Evolutionary conservation across 2,329 filamentous ascomycete species (phyloP).

Genomic region (Hypoxylon sp.): DNA sequence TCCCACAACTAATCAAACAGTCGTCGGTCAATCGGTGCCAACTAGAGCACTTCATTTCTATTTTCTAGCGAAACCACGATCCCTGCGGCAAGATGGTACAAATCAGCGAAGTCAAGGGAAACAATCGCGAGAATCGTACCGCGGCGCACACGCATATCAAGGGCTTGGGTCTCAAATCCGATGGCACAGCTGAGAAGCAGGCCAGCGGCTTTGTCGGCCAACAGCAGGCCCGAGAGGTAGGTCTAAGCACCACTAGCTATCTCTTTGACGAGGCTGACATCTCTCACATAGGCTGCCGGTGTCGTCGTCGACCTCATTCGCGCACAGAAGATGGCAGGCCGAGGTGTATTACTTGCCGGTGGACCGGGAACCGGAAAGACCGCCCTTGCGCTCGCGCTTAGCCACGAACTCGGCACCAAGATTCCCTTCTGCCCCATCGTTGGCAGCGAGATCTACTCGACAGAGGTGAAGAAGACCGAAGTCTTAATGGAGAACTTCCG

Average conservation of each 20-base stretch:
- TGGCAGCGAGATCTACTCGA: conserved; percentile 96
- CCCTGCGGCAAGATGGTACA: conserved; percentile 75
- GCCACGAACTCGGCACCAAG: conserved; percentile 96
- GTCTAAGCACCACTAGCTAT: conserved; percentile 35
- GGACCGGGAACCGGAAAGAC: conserved; percentile 98
- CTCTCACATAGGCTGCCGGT: conserved; percentile 78
- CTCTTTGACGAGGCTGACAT: conserved; percentile 35
- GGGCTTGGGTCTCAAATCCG: conserved; percentile 85
- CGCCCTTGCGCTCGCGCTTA: conserved; percentile 92
- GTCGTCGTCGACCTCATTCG: conserved; percentile 96
- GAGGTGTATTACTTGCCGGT: conserved; percentile 91
- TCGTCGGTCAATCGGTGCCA: conserved; percentile 15
- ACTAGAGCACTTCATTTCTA: conserved; percentile 12
- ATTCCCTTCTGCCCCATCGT: conserved; percentile 99
- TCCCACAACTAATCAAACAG: not conserved
- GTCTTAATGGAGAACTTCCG: conserved; percentile 99
- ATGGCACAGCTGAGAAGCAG: conserved; percentile 86
- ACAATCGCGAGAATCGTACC: conserved; percentile 93
- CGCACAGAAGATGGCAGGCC: conserved; percentile 96
- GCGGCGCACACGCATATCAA: conserved; percentile 98
- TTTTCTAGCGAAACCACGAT: conserved; percentile 21
- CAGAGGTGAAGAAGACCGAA: conserved; percentile 99
- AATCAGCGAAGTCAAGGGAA: conserved; percentile 94
- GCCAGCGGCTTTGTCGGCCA: conserved; percentile 92
- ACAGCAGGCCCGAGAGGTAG: conserved; percentile 85